Base-by-base conservation (phyloP, 306 rosid genomes). In the Vigna radiata region DNA sequence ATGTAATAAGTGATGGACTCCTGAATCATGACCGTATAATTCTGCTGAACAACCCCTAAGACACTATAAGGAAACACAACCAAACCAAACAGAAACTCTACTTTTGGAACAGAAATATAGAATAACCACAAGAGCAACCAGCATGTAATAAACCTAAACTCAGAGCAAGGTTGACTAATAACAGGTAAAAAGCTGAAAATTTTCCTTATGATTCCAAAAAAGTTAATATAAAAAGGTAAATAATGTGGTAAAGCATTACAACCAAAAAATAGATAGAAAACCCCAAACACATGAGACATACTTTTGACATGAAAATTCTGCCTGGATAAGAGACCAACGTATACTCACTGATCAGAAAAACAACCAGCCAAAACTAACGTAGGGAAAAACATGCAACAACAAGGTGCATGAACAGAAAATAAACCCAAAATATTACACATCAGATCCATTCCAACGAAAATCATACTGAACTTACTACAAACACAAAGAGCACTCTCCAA, bases 401-500 rank as follows among this genome's bases (percentile, higher is more conserved):
- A 47, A 50, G 62, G 49, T 18, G 41, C n/a, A 36, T 33, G 9
- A 73, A 65, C 36, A 73, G 44, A 79, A 29, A 80, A n/a, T 54
- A 23, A 41, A 33, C 68, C 2, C 8, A 66, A 29, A 13, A 54
- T 31, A 41, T 8, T 64, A 44, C 70, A 80, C 27, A 29, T 58
- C 37, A 71, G 44, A 72, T 1, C 58, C 65, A 81, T 58, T n/a
- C 58, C 47, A 59, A 25, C 49, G 17, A 68, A 60, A 68, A 68
- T 17, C 43, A 75, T 37, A 81, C 4, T 23, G 62, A 67, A 36
- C 48, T 47, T 33, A 14, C 29, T 2, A 43, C 8, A 80, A 29
- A 56, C 19, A 19, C 70, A 67, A 58, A 4, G 23, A 67, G 37
- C 55, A 74, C 21, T 66, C 55, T 52, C 47, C 54, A 66, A 15